Conservation (phyloP, 2,329 filamentous ascomycete genomes). For the Pestalotiopsis sp. region DNA sequence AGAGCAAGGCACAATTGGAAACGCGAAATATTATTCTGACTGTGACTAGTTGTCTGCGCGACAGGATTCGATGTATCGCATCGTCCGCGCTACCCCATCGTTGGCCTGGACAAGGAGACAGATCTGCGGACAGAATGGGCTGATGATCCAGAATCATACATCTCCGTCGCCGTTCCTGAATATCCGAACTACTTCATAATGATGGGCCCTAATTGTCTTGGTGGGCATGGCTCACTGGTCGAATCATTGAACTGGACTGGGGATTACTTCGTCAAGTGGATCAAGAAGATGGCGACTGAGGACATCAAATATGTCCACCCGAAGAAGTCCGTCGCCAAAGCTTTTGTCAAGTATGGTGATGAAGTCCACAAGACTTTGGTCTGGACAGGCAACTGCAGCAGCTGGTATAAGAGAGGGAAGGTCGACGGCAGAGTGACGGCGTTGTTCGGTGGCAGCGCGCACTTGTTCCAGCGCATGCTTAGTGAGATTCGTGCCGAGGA, state of each 20-base stretch:
- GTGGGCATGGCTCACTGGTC: slow-evolving; percentile 18
- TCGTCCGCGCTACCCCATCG: slow-evolving; percentile 41
- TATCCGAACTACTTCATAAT: slow-evolving; percentile 34
- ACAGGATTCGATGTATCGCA: slow-evolving; percentile 13
- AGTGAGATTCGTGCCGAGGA: slow-evolving; percentile 47
- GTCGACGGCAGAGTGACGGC: slow-evolving; percentile 39
- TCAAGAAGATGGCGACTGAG: slow-evolving; percentile 21
- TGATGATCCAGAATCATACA: slow-evolving; percentile 30
- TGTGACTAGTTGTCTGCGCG: not conserved
- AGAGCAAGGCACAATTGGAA: not conserved
- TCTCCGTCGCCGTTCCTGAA: slow-evolving; percentile 30
- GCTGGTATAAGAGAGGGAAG: slow-evolving; percentile 29
- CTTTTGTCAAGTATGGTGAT: slow-evolving; percentile 42
- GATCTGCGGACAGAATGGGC: slow-evolving; percentile 55
- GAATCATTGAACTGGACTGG: slow-evolving; percentile 19
- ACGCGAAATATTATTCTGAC: not conserved
- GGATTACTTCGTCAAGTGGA: slow-evolving; percentile 27
- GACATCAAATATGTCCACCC: slow-evolving; percentile 33
- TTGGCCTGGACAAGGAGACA: slow-evolving; percentile 45
- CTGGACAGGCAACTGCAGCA: slow-evolving; percentile 44
- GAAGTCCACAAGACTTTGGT: slow-evolving; percentile 44
- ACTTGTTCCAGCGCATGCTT: slow-evolving; percentile 38
- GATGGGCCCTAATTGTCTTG: slow-evolving; percentile 20
- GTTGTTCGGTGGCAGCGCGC: slow-evolving; percentile 35
- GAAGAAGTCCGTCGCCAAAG: slow-evolving; percentile 35